Base-by-base conservation (phyloP, 83 land plant genomes). In the Larix sibirica region DNA sequence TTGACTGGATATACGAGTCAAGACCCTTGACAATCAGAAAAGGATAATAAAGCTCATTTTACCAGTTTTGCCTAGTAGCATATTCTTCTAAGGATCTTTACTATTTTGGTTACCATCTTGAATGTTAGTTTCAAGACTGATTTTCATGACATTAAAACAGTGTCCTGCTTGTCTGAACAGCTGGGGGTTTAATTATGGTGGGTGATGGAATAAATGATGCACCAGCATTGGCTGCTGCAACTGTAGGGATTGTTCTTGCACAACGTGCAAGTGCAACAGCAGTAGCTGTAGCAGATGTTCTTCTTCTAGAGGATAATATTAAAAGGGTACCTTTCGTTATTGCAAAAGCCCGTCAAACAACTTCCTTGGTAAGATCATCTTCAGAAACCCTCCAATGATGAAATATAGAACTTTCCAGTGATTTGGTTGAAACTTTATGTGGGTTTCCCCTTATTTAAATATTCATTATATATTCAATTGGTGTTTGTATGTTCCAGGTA, bases 181-280 rank as follows among this genome's bases (percentile, higher is more conserved):
- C 79, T 70, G 92, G 92, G 65, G 98, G 97, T 66, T 89, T 96
- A 80, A 92, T 95, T 81, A 96, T 98, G 99, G 99, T 98, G 7
- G 99, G 99, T 36, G 99, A 98, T 84, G 99, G 99, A 3, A 95
- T 98, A 38, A 98, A 98, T 85, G 99, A 98, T 89, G 99, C 99
- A 42, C 99, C 99, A 13, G 99, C 99, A 65, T 88, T 98, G 73
- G 99, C 99, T 87, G 99, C 98, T 74, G 94, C 99, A 62, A 93
- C 99, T 59, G 98, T 98, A n/a, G 99, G 99, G 3, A 91, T 96
- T 84, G 99, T 98, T 3, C 90, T 98, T 54, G 99, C 99, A 65
- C 95, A 89, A 59, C 92, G 92, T 83, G 99, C 99, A 18, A 98
- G 99, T 93, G 99, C 96, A 73, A 96, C 99, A 50, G 99, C 99